phyloP scores from a whole-genome alignment of 345 rosid species.

The Populus deltoides region DNA sequence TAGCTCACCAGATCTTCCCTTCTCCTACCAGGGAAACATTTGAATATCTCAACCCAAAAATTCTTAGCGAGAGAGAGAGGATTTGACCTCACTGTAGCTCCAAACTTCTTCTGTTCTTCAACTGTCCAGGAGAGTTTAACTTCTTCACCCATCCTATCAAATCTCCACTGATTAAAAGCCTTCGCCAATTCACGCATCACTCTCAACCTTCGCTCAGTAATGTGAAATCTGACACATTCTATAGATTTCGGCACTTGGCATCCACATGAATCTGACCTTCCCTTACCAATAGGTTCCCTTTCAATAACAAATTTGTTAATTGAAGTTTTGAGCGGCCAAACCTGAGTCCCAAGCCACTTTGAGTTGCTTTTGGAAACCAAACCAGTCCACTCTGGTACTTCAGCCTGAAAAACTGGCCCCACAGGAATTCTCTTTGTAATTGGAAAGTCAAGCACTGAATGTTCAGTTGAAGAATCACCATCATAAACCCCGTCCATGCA shows the following conservation, averaged over 20 bases:
- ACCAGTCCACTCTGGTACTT: constrained; percentile 66
- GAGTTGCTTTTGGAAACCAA: constrained; percentile 45
- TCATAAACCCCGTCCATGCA: constrained; percentile 1
- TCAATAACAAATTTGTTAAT: constrained; percentile 48
- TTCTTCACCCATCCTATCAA: constrained; percentile 76
- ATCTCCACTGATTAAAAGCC: constrained; percentile 59
- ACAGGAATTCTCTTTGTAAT: constrained; percentile 39
- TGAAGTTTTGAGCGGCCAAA: constrained; percentile 63
- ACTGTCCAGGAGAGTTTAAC: constrained; percentile 49
- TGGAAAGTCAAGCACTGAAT: constrained; percentile 36
- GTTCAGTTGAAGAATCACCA: constrained; percentile 26
- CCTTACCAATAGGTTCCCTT: constrained; percentile 84
- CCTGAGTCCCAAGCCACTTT: constrained; percentile 71
- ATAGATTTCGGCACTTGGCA: constrained; percentile 57
- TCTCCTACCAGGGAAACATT: constrained; percentile 43
- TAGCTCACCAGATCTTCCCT: constrained; percentile 65
- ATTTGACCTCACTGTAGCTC: constrained; percentile 39
- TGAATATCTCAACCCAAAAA: constrained; percentile 51
- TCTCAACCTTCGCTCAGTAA: constrained; percentile 43
- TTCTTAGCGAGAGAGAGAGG: constrained; percentile 27
- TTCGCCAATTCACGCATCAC: constrained; percentile 62
- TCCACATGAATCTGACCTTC: constrained; percentile 76
- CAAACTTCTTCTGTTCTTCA: constrained; percentile 52
- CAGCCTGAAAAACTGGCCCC: constrained; percentile 70
- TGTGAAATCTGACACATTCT: constrained; percentile 76